phyloP scores from a whole-genome alignment of 495 filamentous ascomycete species.

The Glarea lozoyensis region DNA sequence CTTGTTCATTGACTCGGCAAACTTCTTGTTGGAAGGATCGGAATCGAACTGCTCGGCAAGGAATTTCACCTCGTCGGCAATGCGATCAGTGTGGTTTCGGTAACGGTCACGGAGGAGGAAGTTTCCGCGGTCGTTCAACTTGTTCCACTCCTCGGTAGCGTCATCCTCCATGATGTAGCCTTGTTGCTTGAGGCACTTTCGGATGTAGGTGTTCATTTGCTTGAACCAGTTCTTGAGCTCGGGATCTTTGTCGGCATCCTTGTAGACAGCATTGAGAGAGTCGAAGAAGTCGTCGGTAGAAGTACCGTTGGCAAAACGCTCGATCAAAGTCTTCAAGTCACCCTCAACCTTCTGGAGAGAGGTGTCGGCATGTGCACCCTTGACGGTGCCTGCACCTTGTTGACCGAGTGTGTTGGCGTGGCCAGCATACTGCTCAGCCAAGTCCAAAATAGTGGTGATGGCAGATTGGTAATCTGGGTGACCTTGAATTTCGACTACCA shows the following conservation, averaged over 20 bases:
- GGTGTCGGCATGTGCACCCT: conserved; percentile 55
- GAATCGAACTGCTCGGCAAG: conserved; percentile 79
- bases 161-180: conserved; percentile 84
- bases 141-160: conserved; percentile 75
- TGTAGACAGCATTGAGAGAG: conserved; percentile 78
- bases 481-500: conserved; percentile 90
- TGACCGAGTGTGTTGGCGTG: conserved; percentile 57
- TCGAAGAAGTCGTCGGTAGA: conserved; percentile 79
- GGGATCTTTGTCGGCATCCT: conserved; percentile 82
- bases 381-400: conserved; percentile 55
- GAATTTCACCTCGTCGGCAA: conserved; percentile 87
- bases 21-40: conserved; percentile 76
- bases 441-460: conserved; percentile 69
- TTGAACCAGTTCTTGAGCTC: conserved; percentile 89
- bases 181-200: conserved; percentile 76
- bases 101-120: conserved; percentile 88
- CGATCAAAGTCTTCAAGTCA: conserved; percentile 78
- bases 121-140: conserved; percentile 76
- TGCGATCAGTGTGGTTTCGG: conserved; percentile 74
- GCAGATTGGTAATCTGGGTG: conserved; percentile 88
- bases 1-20: conserved; percentile 67
- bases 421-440: conserved; percentile 80
- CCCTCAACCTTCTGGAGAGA: conserved; percentile 61
- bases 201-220: conserved; percentile 63
- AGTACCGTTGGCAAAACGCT: conserved; percentile 93